Evolutionary conservation across 768 basidiomycete species (phyloP).

Genomic region (Psilocybe sp.): DNA sequence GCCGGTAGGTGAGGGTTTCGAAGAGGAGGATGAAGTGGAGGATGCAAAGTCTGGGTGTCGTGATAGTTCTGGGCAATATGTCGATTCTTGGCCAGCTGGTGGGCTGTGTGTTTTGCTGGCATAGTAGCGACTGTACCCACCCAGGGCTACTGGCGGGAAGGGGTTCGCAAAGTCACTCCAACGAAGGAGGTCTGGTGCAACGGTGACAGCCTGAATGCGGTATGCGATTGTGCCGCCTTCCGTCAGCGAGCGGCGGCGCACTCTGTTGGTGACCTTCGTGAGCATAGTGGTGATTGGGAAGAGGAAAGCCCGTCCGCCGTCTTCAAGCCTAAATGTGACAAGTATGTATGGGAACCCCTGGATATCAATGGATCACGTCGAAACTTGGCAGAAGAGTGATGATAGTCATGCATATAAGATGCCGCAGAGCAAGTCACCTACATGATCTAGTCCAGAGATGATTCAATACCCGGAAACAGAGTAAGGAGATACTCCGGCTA

Average conservation of each 20-base stretch:
- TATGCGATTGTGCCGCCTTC: background rate
- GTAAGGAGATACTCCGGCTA: too few species aligned
- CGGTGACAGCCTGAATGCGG: constrained; percentile 10
- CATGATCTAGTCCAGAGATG: too few species aligned
- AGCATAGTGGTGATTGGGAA: constrained; percentile 24
- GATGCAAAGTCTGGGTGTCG: constrained; percentile 9
- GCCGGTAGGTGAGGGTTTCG: too few species aligned
- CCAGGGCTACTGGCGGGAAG: constrained; percentile 36
- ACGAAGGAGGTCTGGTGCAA: constrained; percentile 33
- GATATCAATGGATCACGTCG: background rate
- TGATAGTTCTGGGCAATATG: constrained; percentile 16
- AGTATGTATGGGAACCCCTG: constrained; percentile 17
- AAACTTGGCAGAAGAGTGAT: too few species aligned
- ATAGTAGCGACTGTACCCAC: constrained; percentile 43
- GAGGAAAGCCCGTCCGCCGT: constrained; percentile 9
- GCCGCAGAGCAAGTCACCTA: too few species aligned
- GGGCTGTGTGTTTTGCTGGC: constrained; percentile 5
- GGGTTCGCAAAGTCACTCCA: constrained; percentile 34
- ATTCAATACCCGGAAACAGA: too few species aligned
- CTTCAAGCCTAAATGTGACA: constrained; percentile 4
- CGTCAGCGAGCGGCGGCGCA: constrained; percentile 12
- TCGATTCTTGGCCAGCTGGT: constrained; percentile 13
- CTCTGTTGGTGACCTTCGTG: constrained; percentile 23
- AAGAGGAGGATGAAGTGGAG: too few species aligned
- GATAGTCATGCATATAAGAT: too few species aligned